Evolutionary conservation across 768 basidiomycete species (phyloP).

Genomic region (Paxillus ammoniavirescens): DNA sequence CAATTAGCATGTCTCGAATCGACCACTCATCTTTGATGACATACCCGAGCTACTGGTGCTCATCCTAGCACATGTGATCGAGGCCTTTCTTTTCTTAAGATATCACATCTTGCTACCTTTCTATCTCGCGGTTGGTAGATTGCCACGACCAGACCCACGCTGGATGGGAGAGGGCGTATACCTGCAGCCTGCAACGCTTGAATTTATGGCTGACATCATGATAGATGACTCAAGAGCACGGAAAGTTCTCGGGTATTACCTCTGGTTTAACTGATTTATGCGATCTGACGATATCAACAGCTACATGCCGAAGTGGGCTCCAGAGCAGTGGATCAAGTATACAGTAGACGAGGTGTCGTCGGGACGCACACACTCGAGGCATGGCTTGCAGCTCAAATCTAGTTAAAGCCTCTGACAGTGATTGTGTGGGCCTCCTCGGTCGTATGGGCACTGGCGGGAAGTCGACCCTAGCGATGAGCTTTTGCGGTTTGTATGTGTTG

Average conservation of each 20-base stretch:
- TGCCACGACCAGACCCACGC: conserved; percentile 23
- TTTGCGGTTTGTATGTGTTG: conserved; percentile 65
- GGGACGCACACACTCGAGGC: conserved; percentile 18
- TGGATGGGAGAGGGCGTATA: conserved; percentile 33
- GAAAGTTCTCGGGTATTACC: conserved; percentile 28
- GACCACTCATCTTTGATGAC: conserved; percentile 25
- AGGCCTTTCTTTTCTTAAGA: conserved; percentile 30
- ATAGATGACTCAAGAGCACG: conserved; percentile 37
- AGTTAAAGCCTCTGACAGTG: not conserved
- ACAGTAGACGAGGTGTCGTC: conserved; percentile 34
- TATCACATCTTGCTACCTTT: conserved; percentile 27
- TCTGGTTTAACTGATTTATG: not conserved
- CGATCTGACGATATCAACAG: conserved; percentile 8
- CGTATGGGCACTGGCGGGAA: not conserved
- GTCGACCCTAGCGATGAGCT: conserved; percentile 77
- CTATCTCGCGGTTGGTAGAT: conserved; percentile 10
- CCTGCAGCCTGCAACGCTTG: conserved; percentile 32
- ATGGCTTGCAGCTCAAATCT: conserved; percentile 18
- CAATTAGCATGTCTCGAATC: conserved; percentile 28
- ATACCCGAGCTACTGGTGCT: conserved; percentile 31
- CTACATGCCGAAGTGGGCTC: conserved; percentile 32
- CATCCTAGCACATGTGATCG: conserved; percentile 31
- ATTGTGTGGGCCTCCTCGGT: not conserved
- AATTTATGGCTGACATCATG: conserved; percentile 28
- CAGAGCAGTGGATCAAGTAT: conserved; percentile 31